These are phyloP conservation scores for Fusarium piperis DNA, from an alignment of 2,329 filamentous ascomycete species.

Conservation along the genomic window DNA sequence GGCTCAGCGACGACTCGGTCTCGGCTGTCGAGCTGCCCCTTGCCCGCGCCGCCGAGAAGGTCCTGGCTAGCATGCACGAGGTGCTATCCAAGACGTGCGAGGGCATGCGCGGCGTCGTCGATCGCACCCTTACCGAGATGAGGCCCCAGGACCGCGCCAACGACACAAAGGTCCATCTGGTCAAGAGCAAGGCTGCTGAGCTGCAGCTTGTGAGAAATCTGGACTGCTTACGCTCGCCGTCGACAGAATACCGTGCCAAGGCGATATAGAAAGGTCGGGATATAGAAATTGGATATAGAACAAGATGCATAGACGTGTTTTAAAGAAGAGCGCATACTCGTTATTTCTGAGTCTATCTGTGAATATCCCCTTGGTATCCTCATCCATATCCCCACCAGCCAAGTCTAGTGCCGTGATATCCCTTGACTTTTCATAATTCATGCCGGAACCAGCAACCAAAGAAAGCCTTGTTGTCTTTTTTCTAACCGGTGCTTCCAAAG, in stretches of 20 bases:
- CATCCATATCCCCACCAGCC: background rate
- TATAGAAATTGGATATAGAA: conserved; percentile 2
- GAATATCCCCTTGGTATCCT: background rate
- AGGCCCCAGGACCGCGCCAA: conserved; percentile 57
- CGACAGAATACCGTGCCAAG: conserved; percentile 69
- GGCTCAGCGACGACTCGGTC: conserved; percentile 81
- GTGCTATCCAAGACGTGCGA: conserved; percentile 76
- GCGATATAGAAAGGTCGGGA: conserved; percentile 50
- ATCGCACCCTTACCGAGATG: conserved; percentile 54
- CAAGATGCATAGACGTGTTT: conserved; percentile 30
- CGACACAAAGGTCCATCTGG: conserved; percentile 70
- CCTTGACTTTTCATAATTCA: conserved; percentile 23
- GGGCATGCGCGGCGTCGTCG: conserved; percentile 65
- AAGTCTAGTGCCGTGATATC: conserved; percentile 7
- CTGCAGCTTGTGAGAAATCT: conserved; percentile 83
- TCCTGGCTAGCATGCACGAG: conserved; percentile 91
- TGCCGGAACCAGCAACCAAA: background rate
- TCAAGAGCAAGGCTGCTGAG: conserved; percentile 86
- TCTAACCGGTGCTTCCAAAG: conserved; percentile 84
- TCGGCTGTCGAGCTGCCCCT: conserved; percentile 78
- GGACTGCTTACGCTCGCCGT: conserved; percentile 72
- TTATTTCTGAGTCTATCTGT: conserved; percentile 2
- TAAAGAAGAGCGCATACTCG: conserved; percentile 5
- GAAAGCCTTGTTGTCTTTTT: background rate
- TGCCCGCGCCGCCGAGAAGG: conserved; percentile 84